A percentile compares a stretch with the other conserved stretches of the same genome.
phyloP scores from a whole-genome alignment of 176 grass and related monocot species.

The Avena eriantha region DNA sequence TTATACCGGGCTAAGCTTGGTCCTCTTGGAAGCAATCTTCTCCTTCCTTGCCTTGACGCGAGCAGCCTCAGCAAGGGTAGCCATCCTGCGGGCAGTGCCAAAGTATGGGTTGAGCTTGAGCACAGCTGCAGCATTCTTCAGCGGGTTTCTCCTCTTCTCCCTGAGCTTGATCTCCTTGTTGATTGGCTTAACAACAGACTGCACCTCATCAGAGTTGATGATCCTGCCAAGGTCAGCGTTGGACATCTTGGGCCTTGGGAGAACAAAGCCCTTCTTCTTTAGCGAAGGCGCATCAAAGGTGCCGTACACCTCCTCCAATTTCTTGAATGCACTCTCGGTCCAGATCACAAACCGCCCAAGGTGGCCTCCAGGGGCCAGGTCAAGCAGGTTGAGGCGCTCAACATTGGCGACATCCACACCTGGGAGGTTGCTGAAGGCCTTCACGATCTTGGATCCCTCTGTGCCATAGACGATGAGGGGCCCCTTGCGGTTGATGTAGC shows the following conservation, averaged over 20 bases:
- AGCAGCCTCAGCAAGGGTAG: conserved; percentile 70
- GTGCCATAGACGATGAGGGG: conserved; percentile 82
- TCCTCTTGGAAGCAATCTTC: conserved; percentile 79
- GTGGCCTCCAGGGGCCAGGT: conserved; percentile 85
- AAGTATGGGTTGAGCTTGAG: conserved; percentile 85
- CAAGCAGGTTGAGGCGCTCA: conserved; percentile 84
- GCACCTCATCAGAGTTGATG: conserved; percentile 93
- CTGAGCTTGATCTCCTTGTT: conserved; percentile 81
- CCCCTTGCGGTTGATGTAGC: conserved; percentile 83
- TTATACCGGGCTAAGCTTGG: conserved; percentile 52
- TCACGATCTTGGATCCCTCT: conserved; percentile 92
- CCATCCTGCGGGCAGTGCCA: conserved; percentile 78
- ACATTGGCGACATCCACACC: conserved; percentile 86
- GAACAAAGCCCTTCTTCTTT: conserved; percentile 89
- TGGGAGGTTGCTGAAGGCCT: conserved; percentile 87
- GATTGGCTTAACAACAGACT: conserved; percentile 80
- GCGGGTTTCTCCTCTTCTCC: conserved; percentile 74
- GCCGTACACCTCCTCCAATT: conserved; percentile 78
- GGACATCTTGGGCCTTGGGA: conserved; percentile 80
- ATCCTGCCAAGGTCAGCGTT: conserved; percentile 80
- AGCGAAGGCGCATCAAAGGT: conserved; percentile 63
- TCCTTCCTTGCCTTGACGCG: conserved; percentile 79
- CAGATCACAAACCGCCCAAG: conserved; percentile 88
- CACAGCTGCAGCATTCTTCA: conserved; percentile 76
- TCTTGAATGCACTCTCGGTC: conserved; percentile 91